phyloP scores from a whole-genome alignment of 768 basidiomycete genomes.

The Lanmaoa pseudosensibilis region DNA sequence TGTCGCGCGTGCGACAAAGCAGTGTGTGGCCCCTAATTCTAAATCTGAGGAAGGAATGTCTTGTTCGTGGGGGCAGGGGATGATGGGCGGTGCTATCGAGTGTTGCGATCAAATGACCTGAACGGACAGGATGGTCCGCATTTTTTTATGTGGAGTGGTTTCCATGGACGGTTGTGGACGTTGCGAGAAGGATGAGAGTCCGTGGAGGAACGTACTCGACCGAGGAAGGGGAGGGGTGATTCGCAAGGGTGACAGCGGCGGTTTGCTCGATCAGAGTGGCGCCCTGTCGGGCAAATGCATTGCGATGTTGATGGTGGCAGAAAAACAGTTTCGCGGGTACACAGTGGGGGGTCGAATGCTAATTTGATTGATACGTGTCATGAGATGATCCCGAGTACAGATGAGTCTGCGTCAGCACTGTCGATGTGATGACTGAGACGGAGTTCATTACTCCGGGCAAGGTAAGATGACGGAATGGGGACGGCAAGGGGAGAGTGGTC shows the following conservation, averaged over 20 bases:
- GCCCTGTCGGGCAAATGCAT: background rate
- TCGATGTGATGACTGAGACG: background rate
- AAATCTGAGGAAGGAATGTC: background rate
- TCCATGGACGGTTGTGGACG: background rate
- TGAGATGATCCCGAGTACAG: background rate
- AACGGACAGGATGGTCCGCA: background rate
- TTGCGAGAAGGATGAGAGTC: background rate
- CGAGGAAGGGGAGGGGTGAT: background rate
- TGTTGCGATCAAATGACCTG: conserved; percentile 5
- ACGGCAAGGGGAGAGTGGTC: background rate
- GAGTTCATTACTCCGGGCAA: background rate
- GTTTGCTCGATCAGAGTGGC: conserved; percentile 15
- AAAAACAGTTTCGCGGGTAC: conserved; percentile 11
- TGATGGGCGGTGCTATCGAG: conserved; percentile 2
- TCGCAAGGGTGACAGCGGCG: conserved; percentile 6
- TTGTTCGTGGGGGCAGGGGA: background rate
- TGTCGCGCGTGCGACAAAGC: conserved; percentile 6
- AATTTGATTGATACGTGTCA: background rate
- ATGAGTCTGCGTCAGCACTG: conserved; percentile 7
- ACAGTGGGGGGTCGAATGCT: background rate
- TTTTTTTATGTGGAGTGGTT: background rate
- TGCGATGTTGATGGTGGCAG: conserved; percentile 3
- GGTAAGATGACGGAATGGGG: no score
- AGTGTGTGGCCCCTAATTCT: conserved; percentile 3
- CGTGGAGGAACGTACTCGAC: background rate